Conservation (phyloP, 768 basidiomycete genomes). For the Pulveroboletus ravenelii region DNA sequence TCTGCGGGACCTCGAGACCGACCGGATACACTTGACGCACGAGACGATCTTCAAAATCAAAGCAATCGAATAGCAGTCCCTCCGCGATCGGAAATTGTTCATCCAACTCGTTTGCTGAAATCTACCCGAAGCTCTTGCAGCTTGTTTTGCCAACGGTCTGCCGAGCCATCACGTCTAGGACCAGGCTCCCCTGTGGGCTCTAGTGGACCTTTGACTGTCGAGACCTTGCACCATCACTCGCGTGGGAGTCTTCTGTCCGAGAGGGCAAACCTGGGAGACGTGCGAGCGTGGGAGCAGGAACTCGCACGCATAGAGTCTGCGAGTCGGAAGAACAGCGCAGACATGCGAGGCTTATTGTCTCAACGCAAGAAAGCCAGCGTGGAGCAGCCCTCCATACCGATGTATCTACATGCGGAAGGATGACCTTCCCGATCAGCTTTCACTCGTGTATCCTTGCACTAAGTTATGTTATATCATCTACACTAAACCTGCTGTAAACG, state of each 20-base stretch:
- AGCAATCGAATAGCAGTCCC: constrained; percentile 13
- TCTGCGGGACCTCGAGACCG: constrained; percentile 68
- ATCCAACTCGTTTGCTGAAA: constrained; percentile 14
- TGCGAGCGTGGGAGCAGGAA: constrained; percentile 77
- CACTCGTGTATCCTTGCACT: constrained; percentile 2
- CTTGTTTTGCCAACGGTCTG: constrained; percentile 20
- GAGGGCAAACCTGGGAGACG: constrained; percentile 33
- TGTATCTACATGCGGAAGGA: constrained; percentile 20
- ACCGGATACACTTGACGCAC: constrained; percentile 28
- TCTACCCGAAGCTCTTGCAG: constrained; percentile 7
- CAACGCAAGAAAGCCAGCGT: constrained; percentile 25
- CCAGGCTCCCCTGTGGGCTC: constrained; percentile 35
- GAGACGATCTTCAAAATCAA: constrained; percentile 12
- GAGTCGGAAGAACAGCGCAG: constrained; percentile 44
- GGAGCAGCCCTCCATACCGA: constrained; percentile 20
- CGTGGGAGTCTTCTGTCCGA: constrained; percentile 19
- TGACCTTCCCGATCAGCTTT: constrained; percentile 9
- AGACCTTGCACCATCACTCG: constrained; percentile 14
- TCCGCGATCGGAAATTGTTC: constrained; percentile 28
- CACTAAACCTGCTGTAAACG: constrained; percentile 10
- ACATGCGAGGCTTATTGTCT: constrained; percentile 33
- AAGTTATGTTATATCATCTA: constrained; percentile 9
- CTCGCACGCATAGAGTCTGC: constrained; percentile 62
- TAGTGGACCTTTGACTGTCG: constrained; percentile 41
- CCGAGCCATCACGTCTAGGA: constrained; percentile 28